Percentiles rank a stretch among this genome's conserved stretches.
phyloP scores from a whole-genome alignment of 163 green algal species.

The Smithsoniella earleae region DNA sequence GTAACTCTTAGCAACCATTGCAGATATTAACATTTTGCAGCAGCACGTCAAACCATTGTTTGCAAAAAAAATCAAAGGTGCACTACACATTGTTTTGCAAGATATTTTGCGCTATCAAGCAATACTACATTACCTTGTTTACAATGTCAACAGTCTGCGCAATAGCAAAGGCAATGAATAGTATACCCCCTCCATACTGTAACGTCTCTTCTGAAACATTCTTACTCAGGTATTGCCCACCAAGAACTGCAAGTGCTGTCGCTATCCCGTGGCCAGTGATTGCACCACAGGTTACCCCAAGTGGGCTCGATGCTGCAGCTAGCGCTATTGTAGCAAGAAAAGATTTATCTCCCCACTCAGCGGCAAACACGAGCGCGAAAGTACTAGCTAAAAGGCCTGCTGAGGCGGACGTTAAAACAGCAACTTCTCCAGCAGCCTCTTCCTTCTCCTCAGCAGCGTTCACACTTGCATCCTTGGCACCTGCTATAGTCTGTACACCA shows the following conservation, averaged over 20 bases:
- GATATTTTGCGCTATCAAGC: constrained; percentile 31
- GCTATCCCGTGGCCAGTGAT: constrained; percentile 72
- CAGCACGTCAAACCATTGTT: too few species aligned
- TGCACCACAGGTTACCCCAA: constrained; percentile 50
- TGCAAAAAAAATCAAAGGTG: too few species aligned
- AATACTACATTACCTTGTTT: constrained; percentile 27
- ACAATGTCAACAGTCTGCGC: constrained; percentile 66
- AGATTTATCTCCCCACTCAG: constrained; percentile 97
- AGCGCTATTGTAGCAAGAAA: constrained; percentile 96
- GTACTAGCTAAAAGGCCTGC: constrained; percentile 61
- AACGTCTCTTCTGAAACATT: constrained; percentile 67
- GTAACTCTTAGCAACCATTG: too few species aligned
- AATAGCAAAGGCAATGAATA: constrained; percentile 86
- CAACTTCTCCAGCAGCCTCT: constrained; percentile 71
- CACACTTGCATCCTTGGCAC: constrained; percentile 50
- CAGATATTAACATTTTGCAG: too few species aligned
- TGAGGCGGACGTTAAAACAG: background rate
- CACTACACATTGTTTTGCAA: too few species aligned
- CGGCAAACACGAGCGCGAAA: constrained; percentile 91
- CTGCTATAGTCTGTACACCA: constrained; percentile 61
- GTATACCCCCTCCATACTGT: constrained; percentile 72
- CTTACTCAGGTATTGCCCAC: constrained; percentile 50
- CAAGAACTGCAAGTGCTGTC: constrained; percentile 64
- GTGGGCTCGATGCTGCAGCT: constrained; percentile 67
- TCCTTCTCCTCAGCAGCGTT: constrained; percentile 66